Base-by-base conservation (phyloP, 495 filamentous ascomycete species). In the Darksidea phi region DNA sequence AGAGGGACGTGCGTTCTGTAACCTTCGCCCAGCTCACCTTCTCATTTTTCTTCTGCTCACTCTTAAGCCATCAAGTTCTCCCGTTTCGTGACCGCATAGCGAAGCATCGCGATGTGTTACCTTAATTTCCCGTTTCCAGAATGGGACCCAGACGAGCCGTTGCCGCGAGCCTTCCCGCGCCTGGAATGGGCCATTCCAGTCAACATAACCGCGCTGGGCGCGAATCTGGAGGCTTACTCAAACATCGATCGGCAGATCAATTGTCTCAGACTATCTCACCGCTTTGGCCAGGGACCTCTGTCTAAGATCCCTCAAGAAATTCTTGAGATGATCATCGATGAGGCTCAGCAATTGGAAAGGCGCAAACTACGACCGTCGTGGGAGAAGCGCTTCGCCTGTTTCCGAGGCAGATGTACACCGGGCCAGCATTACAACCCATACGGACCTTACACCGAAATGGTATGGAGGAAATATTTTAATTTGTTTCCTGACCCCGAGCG, bases 271-370 rank as follows among this genome's bases (percentile, higher is more conserved):
- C 54, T 57, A 1, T 57, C 37, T 13, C 37, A 57, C 26, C 54
- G 54, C 28, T 57, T 46, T 23, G 17, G 54, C 20, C 37, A 4
- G 11, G 25, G 5, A 3, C 23, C 25, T 18, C 38, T 47, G 12
- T 57, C 54, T 6, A 28, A 1, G 25, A 37, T 57, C 11, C 54
- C 54, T 13, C 54, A 47, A 6, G 54, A 57, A 20, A 10, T 57
- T 17, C 23, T 57, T 7, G 54, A 57, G 1, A 18, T 23, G 13
- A 21, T 57, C 23, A 5, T 47, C 4, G 54, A 46, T 4, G 51
- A 42, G 24, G 13, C 13, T 15, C 36, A n/a, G 7, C 21, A 12
- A 6, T 1, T 34, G 1, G 51, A 54, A 17, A 41, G 32, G 32
- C 13, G 6, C 10, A 2, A 11, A 8, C 21, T 24, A 1, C 51